These are phyloP conservation scores for Exophiala lecanii-corni DNA, from an alignment of 2,329 filamentous ascomycete genomes.

Conservation along the genomic window DNA sequence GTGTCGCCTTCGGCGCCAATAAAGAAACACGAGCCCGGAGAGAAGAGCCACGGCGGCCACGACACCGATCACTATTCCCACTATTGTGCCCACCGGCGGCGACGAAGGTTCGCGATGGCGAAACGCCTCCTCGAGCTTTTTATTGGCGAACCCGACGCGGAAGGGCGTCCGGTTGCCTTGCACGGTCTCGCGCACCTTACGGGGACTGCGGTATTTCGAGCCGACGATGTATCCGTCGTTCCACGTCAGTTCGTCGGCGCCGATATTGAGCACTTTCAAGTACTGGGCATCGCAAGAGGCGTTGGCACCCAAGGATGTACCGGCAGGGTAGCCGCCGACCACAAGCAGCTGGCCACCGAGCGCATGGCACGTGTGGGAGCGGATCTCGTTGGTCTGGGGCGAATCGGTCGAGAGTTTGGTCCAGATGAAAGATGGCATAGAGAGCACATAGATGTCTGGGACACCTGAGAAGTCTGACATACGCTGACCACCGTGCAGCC, in stretches of 20 bases:
- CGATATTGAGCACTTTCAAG: slow-evolving; percentile 6
- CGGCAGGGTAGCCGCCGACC: slow-evolving; percentile 8
- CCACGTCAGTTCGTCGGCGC: slow-evolving; percentile 1
- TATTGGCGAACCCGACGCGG: too few species aligned
- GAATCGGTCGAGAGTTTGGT: background rate
- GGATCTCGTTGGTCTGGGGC: slow-evolving; percentile 1
- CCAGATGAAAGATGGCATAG: slow-evolving; percentile 7
- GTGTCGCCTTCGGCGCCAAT: too few species aligned
- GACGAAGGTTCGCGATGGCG: too few species aligned
- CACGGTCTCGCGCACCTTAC: too few species aligned
- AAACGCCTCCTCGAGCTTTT: too few species aligned
- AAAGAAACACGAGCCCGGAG: too few species aligned
- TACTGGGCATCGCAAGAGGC: slow-evolving; percentile 3
- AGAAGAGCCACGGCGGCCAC: too few species aligned
- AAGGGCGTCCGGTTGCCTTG: too few species aligned
- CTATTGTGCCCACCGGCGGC: too few species aligned
- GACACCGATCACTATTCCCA: too few species aligned
- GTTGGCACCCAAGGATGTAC: background rate
- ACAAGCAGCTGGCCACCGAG: slow-evolving; percentile 6
- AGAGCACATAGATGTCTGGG: slow-evolving; percentile 6
- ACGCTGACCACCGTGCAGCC: slow-evolving; percentile 7
- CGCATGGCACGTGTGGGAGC: slow-evolving; percentile 6
- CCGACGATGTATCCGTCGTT: background rate
- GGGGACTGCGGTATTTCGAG: too few species aligned
- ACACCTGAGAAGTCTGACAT: background rate